A percentile compares a stretch with the other conserved stretches of the same genome.
Evolutionary conservation across 805 yeast species (phyloP).

Genomic region (Hanseniaspora taiwanica): DNA sequence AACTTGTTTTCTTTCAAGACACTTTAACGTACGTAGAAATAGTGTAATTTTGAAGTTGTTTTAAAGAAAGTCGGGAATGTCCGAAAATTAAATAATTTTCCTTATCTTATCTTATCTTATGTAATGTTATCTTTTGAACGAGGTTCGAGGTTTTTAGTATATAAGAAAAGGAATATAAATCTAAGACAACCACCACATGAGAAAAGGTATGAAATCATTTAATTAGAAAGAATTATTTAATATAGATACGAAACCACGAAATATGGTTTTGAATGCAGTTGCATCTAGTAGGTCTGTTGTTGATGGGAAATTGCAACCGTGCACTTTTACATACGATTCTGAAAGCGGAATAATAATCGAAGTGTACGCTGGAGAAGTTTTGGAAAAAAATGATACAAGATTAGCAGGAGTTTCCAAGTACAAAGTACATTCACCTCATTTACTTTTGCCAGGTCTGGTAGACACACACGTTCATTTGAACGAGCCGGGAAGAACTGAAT

Average conservation of each 20-base stretch:
- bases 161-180: too few species aligned
- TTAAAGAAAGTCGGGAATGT: too few species aligned
- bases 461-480: conserved; percentile 91
- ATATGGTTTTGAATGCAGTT: conserved; percentile 30
- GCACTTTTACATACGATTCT: conserved; percentile 51
- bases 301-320: conserved; percentile 34
- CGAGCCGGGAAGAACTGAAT: conserved; percentile 96
- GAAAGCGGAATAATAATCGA: conserved; percentile 46
- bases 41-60: too few species aligned
- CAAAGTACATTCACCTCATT: conserved; percentile 46
- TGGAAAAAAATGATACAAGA: conserved; percentile 27
- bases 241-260: background rate
- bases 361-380: conserved; percentile 28
- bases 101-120: too few species aligned
- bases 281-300: conserved; percentile 47
- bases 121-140: too few species aligned
- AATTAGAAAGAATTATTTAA: background rate
- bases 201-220: background rate
- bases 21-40: too few species aligned
- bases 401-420: conserved; percentile 28
- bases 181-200: too few species aligned
- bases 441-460: conserved; percentile 78
- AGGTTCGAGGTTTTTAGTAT: too few species aligned
- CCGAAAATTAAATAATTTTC: too few species aligned
- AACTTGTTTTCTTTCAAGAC: too few species aligned